phyloP scores from a whole-genome alignment of 192 early-diverging fungal genomes.

The Globomyces pollinis-pini region DNA sequence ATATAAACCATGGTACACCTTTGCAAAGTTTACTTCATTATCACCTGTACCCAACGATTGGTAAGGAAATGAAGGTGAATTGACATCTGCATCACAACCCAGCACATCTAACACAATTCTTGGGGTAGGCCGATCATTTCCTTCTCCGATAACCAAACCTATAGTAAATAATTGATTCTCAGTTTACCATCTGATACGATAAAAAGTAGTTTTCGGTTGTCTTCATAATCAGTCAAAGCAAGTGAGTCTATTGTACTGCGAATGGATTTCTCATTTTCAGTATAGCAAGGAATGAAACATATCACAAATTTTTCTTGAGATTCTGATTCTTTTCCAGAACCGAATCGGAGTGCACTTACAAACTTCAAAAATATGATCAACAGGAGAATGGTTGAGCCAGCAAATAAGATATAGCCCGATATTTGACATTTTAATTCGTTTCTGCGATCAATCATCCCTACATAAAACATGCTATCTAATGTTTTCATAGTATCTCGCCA shows the following conservation, averaged over 20 bases:
- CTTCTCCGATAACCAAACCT: slow-evolving; percentile 81
- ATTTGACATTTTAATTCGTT: slow-evolving; percentile 58
- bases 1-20: slow-evolving; percentile 28
- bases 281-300: slow-evolving; percentile 87
- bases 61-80: slow-evolving; percentile 25
- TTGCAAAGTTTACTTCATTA: slow-evolving; percentile 52
- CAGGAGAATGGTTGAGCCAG: slow-evolving; percentile 62
- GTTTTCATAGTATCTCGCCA: slow-evolving; percentile 43
- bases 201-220: slow-evolving; percentile 95
- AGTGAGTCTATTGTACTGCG: slow-evolving; percentile 91
- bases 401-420: slow-evolving; percentile 75
- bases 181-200: slow-evolving; percentile 93
- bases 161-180: slow-evolving; percentile 62
- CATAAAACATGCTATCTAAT: slow-evolving; percentile 71
- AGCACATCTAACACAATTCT: slow-evolving; percentile 69
- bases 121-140: slow-evolving; percentile 74
- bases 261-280: slow-evolving; percentile 89
- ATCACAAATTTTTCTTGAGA: slow-evolving; percentile 82
- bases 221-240: slow-evolving; percentile 83
- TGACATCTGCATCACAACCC: background rate
- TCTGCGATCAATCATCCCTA: slow-evolving; percentile 73
- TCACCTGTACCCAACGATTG: slow-evolving; percentile 85
- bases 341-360: slow-evolving; percentile 77
- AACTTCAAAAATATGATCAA: slow-evolving; percentile 85
- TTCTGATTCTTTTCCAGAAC: slow-evolving; percentile 59